Evolutionary conservation across 495 filamentous ascomycete genomes (phyloP), one percentile per base, ranked within the genome.

Genomic region (Penicillium bialowiezense): DNA sequence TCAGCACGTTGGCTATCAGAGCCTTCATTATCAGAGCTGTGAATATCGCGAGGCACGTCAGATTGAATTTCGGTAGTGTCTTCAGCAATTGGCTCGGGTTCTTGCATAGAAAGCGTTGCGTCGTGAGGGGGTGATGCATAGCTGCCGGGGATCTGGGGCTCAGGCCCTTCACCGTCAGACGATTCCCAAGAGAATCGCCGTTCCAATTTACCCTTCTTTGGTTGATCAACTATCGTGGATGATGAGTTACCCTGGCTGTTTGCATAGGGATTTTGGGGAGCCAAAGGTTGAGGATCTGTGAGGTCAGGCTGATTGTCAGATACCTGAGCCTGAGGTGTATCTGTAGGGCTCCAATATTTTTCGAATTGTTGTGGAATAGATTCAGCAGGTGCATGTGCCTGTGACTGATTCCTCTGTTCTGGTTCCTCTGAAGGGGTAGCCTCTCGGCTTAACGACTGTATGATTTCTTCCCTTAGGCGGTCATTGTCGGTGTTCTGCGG

Each of bases 381-480:
- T 5, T 73, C 74, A 37, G 76, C 78, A 12, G 46, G 12, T 33
- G 71, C 42, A 44, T 54, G 37, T 38, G 51, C 14, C 37, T 64
- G 58, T 12, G 64, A 42, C 18, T 60, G 63, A 10, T 52, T 51
- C 1, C 34, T 52, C 9, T 54, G 41, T 7, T 68, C 66, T 1
- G 58, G 67, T 21, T 67, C 64, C 7, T 74, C 59, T 3, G 70
- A 67, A 5, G 64, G 62, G 1, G 57, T 64, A 41, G 62, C 62
- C 41, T 74, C 62, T 8, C 82, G 77, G 55, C 78, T 90, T 10
- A 93, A 66, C n/a, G 82, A 87, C 29, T 80, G 81, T 20, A 91
- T 87, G 28, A 95, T 95, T 54, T 95, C 90, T 52, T 90, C 85
- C 23, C 85, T 72, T 41, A 95, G 66, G 42, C 82, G 77, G 50